Base-by-base conservation (phyloP, 2,329 filamentous ascomycete species). In the Harringtonia aguacate region DNA sequence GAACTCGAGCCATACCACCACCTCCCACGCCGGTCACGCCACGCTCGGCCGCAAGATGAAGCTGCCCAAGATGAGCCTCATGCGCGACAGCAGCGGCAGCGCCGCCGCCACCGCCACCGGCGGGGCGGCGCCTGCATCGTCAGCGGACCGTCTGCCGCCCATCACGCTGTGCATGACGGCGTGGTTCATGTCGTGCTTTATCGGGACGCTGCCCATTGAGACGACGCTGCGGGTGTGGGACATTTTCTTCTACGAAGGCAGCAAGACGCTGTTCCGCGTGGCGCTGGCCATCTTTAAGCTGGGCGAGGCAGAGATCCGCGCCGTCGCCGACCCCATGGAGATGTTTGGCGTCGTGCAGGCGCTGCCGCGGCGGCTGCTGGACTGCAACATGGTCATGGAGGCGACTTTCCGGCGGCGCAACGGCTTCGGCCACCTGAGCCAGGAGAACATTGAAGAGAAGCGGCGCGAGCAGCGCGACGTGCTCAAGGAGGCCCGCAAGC, bases 121-220 rank as follows among this genome's bases (percentile, higher is more conserved):
- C n/a, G 17, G 4, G 3, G 15, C 21, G 5, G 33, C 36, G 38
- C 38, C 31, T 3, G 39, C 27, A 2, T 20, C 44, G 4, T 50
- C 48, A 17, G 46, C 41, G 7, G 59, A 62, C 40, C 75, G 84
- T 5, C 73, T 95, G 12, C 90, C 90, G 0, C 89, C 90, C 13
- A 90, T 97, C 52, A 92, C 86, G 1, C 73, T 97, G 6, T 94
- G 88, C 53, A 87, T 92, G 62, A 95, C 89, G 10, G 86, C 89
- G 4, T 97, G 90, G 90, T 94, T 97, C 62, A 95, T 97, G 90
- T 94, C 86, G 39, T 85, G 92, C 55, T 95, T 92, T 61, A 92
- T 95, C 48, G 88, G 89, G 43, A 94, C 86, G 1, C 68, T 97
- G 17, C 90, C 90, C 2, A 88, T 94, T 49, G 90, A 97, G 64